Base-by-base conservation (phyloP, 2,329 filamentous ascomycete species). In the Hypoxylon sp. region DNA sequence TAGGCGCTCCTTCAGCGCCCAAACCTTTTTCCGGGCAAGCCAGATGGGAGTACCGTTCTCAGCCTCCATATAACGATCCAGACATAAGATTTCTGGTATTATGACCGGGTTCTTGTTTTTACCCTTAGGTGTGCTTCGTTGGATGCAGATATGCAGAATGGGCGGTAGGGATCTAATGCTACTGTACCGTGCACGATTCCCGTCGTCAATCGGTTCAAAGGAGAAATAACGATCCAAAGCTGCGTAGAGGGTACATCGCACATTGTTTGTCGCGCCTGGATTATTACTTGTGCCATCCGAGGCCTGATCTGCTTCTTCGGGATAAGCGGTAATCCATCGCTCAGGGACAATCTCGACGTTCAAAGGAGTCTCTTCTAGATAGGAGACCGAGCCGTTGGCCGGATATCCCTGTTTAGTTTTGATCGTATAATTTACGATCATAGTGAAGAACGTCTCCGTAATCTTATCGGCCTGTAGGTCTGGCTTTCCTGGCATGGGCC, bases 221-320 rank as follows among this genome's bases (percentile, higher is more conserved):
- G 97, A 93, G 76, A 97, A 97, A 59, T 92, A 91, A 42, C 91
- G 90, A 73, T 97, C 93, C 2, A 99, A 87, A 1, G 94, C 93
- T 48, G 93, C 88, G 76, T 97, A 96, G 21, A 99, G 88, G 59
- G 91, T 91, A 67, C 88, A 72, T 35, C 71, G 70, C 8, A 85
- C 71, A 76, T 76, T 62, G 76, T 73, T 85, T 53, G 81, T 77
- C 15, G 82, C 79, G 5, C 83, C 84, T 1, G 88, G 87, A 51
- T 27, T 59, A n/a, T 21, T 44, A n/a, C 31, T 27, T 5, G 50
- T 21, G n/a, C 57, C 61, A 3, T 56, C 53, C 1, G 61, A 57
- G n/a, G 53, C 47, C 31, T 64, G 37, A 2, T 56, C 46, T 6
- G 50, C 64, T 27, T 70, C 67, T 21, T 87, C 74, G 10, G 77